phyloP scores from a whole-genome alignment of 805 yeast genomes.

The Crinitomyces ghanaensis region DNA sequence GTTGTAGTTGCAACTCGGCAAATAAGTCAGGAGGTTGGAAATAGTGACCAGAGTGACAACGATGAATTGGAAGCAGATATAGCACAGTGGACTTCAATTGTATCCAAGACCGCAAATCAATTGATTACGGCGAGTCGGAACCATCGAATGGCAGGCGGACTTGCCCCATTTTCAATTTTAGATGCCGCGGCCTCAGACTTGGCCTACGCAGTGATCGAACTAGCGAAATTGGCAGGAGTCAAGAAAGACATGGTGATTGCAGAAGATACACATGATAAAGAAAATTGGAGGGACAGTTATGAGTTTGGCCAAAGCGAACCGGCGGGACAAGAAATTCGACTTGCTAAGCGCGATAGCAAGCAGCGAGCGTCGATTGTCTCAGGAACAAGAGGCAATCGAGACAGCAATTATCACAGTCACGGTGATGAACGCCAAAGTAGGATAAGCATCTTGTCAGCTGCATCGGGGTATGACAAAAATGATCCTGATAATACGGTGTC shows the following conservation, averaged over 20 bases:
- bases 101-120: constrained; percentile 61
- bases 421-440: constrained; percentile 3
- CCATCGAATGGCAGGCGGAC: constrained; percentile 47
- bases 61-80: constrained; percentile 12
- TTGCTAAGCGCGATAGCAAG: too few species aligned
- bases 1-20: constrained; percentile 24
- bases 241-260: too few species aligned
- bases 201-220: constrained; percentile 42
- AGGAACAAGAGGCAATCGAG: too few species aligned
- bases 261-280: too few species aligned
- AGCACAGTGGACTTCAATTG: constrained; percentile 26
- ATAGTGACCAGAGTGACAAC: constrained; percentile 7
- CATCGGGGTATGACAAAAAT: constrained; percentile 54
- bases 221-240: constrained; percentile 23
- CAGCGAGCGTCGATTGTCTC: too few species aligned
- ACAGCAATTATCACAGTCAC: constrained; percentile 1
- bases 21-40: constrained; percentile 19
- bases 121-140: constrained; percentile 69
- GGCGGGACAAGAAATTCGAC: too few species aligned
- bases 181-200: constrained; percentile 71
- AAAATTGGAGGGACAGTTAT: too few species aligned
- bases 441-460: constrained; percentile 5
- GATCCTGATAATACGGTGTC: constrained; percentile 84
- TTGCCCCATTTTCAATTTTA: constrained; percentile 59
- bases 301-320: too few species aligned